Evolutionary conservation across 1,139 yeast genomes (phyloP).

Genomic region (Candida sanyaensis): DNA sequence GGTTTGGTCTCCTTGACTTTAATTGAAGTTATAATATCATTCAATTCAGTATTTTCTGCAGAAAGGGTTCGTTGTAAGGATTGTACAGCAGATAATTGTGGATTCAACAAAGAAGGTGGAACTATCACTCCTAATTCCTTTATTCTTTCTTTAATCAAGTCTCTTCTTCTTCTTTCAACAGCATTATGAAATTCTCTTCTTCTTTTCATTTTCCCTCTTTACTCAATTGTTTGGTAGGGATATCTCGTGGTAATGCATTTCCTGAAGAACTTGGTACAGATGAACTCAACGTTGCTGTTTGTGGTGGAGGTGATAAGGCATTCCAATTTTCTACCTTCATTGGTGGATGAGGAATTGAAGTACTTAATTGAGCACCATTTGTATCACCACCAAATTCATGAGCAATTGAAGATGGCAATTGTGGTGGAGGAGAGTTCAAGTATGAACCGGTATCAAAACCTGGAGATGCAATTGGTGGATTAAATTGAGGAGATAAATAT

Average conservation of each 20-base stretch:
- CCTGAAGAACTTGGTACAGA: conserved; percentile 13
- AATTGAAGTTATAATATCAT: conserved; percentile 38
- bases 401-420: conserved; percentile 8
- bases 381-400: conserved; percentile 1
- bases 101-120: conserved; percentile 67
- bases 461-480: conserved; percentile 26
- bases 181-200: conserved; percentile 81
- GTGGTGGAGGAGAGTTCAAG: conserved; percentile 37
- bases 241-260: conserved; percentile 8
- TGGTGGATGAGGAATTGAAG: conserved; percentile 27
- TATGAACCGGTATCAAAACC: conserved; percentile 25
- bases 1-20: conserved; percentile 69
- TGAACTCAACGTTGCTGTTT: conserved; percentile 13
- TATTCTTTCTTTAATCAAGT: conserved; percentile 72
- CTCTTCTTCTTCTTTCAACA: conserved; percentile 78
- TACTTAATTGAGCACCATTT: conserved; percentile 14
- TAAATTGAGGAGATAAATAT: conserved; percentile 29
- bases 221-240: conserved; percentile 49
- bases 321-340: conserved; percentile 15
- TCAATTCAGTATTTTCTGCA: conserved; percentile 34
- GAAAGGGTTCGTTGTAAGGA: conserved; percentile 41
- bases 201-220: conserved; percentile 68
- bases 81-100: conserved; percentile 49
- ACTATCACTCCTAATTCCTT: conserved; percentile 71
- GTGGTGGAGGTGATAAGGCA: conserved; percentile 30